These are phyloP conservation scores for Kwoniella sp. DNA, from an alignment of 768 basidiomycete species.

Conservation along the genomic window DNA sequence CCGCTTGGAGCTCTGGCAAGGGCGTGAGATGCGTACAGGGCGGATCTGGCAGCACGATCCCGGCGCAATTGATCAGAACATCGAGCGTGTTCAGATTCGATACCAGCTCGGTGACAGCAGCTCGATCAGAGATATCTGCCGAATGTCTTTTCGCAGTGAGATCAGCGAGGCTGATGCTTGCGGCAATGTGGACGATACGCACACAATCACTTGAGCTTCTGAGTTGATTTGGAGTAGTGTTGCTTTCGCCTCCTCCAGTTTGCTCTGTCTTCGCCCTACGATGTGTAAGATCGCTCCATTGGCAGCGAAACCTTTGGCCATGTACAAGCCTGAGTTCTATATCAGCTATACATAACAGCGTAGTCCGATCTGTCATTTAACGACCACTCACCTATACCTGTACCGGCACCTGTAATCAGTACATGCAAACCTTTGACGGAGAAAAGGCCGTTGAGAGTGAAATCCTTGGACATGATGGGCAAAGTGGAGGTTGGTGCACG, in stretches of 20 bases:
- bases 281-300: constrained; percentile 48
- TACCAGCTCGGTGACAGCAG: constrained; percentile 22
- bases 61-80: constrained; percentile 43
- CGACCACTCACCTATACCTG: constrained; percentile 22
- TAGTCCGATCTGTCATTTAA: neutral
- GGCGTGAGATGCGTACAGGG: constrained; percentile 27
- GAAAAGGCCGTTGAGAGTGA: constrained; percentile 24
- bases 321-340: constrained; percentile 21
- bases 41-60: constrained; percentile 27
- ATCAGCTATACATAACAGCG: neutral
- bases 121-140: constrained; percentile 40
- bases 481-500: neutral
- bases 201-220: constrained; percentile 17
- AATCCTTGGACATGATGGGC: constrained; percentile 14
- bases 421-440: constrained; percentile 29
- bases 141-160: too few relatives aligned
- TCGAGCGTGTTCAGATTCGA: constrained; percentile 18
- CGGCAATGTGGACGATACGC: neutral
- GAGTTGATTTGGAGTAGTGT: constrained; percentile 26
- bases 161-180: too few relatives aligned
- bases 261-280: constrained; percentile 40
- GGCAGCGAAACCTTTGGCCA: constrained; percentile 38
- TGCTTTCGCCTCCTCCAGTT: constrained; percentile 34
- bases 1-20: constrained; percentile 26
- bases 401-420: constrained; percentile 31